Evolutionary conservation across 2,329 filamentous ascomycete species (phyloP).

Genomic region (Aspergillus brunneoviolaceus): DNA sequence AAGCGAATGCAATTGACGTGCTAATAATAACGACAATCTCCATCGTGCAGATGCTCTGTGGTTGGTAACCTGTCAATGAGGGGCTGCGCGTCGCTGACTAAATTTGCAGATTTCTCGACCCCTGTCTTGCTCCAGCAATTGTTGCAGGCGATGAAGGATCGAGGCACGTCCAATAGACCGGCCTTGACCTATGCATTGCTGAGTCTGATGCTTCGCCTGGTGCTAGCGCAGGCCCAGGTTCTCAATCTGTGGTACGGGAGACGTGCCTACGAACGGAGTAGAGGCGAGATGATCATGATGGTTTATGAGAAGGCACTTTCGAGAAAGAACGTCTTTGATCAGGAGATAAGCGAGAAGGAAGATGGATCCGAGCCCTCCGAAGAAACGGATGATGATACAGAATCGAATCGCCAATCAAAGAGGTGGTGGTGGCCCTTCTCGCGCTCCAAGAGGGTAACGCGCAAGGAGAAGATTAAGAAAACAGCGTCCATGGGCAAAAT

Average conservation of each 20-base stretch:
- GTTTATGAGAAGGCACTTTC: conserved; percentile 75
- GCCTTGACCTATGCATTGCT: conserved; percentile 66
- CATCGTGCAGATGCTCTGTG: conserved; percentile 60
- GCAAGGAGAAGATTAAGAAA: conserved; percentile 42
- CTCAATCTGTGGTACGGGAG: conserved; percentile 80
- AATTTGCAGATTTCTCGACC: conserved; percentile 52
- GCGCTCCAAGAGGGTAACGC: conserved; percentile 24
- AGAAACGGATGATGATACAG: conserved; percentile 17
- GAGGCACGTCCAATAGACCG: conserved; percentile 50
- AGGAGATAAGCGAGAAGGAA: conserved; percentile 31
- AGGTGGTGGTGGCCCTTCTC: conserved; percentile 30
- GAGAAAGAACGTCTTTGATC: conserved; percentile 57
- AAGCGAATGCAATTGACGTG: conserved; percentile 78
- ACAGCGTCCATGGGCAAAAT: conserved; percentile 87
- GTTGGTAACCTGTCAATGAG: conserved; percentile 33
- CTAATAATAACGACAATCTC: conserved; percentile 65
- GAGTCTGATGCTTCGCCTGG: conserved; percentile 60
- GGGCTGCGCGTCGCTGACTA: conserved; percentile 19
- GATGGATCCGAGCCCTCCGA: conserved; percentile 17
- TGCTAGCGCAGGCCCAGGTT: conserved; percentile 64
- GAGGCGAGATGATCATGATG: conserved; percentile 84
- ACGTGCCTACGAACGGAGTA: conserved; percentile 76
- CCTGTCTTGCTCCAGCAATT: conserved; percentile 73
- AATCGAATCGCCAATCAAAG: conserved; percentile 24
- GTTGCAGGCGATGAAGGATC: conserved; percentile 63